Base-by-base conservation (phyloP, 1,284 basidiomycete species). In the Cutaneotrichosporon arboriforme region DNA sequence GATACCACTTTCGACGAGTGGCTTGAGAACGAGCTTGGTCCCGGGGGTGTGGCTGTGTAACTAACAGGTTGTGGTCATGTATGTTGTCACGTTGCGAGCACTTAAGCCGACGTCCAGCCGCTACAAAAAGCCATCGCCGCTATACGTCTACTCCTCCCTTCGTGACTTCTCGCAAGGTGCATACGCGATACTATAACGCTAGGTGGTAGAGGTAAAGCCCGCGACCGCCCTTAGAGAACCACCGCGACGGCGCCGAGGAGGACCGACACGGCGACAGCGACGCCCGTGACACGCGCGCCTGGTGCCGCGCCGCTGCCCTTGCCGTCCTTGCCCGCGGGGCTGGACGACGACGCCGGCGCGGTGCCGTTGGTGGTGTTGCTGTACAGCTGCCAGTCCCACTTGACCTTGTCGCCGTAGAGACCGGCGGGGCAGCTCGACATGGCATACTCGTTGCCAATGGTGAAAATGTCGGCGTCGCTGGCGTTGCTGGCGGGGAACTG, bases 341-440 rank as follows among this genome's bases (percentile, higher is more conserved):
- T n/a, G 15, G 43, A 45, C 12, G 31, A 33, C 33, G 31, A 18
- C 9, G 26, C 42, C 8, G 37, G 21, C 4, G 46, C 37, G 4
- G 46, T 14, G 17, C 37, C 26, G 26, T 38, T 39, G 9, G 46
- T 39, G 22, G 36, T 18, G 46, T 48, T 48, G 23, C 46, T 49
- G 35, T 65, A 69, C 45, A 72, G n/a, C 60, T 69, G 66, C 66
- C 66, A 73, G 55, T 69, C 65, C 42, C 61, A 70, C 49, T 52
- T 37, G 4, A 63, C 56, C n/a, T 39, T 47, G n/a, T 46, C 46
- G 4, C 70, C 70, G 69, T 68, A 71, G 37, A 64, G 61, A n/a
- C 54, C 57, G 8, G 47, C 52, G 10, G 68, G 66, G 56, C 68
- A 70, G 7, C 13, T 2, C n/a, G 35, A 23, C 15, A 9, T 34